Evolutionary conservation across 1,284 basidiomycete genomes (phyloP).

Genomic region (Ganoderma multipileum): DNA sequence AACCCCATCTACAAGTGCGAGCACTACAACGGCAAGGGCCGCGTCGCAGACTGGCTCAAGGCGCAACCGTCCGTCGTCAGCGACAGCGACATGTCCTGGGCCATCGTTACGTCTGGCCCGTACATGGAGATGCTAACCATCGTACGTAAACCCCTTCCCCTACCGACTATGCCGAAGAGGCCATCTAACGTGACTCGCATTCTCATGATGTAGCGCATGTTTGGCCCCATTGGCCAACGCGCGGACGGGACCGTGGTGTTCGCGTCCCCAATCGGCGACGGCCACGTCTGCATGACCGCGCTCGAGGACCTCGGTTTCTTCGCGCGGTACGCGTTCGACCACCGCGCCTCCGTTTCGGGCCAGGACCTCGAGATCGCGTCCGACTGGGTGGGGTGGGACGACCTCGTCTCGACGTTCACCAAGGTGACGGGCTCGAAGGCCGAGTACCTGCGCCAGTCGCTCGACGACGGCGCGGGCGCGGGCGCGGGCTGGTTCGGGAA

Average conservation of each 20-base stretch:
- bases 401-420: conserved; percentile 48
- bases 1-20: conserved; percentile 39
- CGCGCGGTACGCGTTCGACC: conserved; percentile 49
- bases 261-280: conserved; percentile 33
- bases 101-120: conserved; percentile 48
- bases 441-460: conserved; percentile 43
- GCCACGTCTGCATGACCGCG: conserved; percentile 40
- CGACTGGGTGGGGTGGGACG: conserved; percentile 51
- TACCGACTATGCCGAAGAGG: no score
- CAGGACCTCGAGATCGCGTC: conserved; percentile 50
- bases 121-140: conserved; percentile 53
- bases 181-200: neutral
- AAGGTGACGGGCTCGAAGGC: conserved; percentile 42
- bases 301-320: conserved; percentile 45
- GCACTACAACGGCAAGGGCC: conserved; percentile 48
- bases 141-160: conserved; percentile 35
- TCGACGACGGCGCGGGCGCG: no score
- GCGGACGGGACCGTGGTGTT: conserved; percentile 41
- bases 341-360: conserved; percentile 48
- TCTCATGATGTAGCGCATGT: conserved; percentile 44
- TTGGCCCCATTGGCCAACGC: conserved; percentile 43
- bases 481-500: conserved; percentile 45
- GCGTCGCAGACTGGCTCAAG: conserved; percentile 51
- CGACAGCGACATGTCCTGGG: conserved; percentile 48
- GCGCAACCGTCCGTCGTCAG: conserved; percentile 48